Evolutionary conservation across 805 yeast species (phyloP), one percentile per base, ranked within the genome.

Genomic region (Candida rishiriensis): DNA sequence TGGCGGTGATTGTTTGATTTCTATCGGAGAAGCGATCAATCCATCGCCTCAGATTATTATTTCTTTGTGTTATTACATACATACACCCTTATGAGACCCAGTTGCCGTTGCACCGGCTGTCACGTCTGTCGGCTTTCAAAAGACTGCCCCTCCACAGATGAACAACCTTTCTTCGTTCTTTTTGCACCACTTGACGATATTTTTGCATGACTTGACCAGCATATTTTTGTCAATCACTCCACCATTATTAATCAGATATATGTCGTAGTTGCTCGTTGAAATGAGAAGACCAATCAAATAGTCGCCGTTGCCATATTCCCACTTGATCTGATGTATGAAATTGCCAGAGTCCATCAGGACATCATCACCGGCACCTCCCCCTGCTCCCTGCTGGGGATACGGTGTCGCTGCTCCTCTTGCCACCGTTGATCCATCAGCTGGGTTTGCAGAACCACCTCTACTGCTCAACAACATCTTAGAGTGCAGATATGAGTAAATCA

Each of bases 181-280:
- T 48, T 76, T 72, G 53, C 95, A 83, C 96, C 97, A 90, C 39
- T 72, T 71, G 9, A 85, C 79, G 12, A 88, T 78, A 16, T 72
- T 70, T 41, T 79, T 72, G 34, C 89, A 82, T 48, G 87, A 79
- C 16, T 68, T 68, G 13, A 84, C 74, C 46, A 89, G 64, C 0
- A 75, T 70, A 34, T 76, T 76, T 36, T 81, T 78, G 36, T 76
- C 72, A 14, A 79, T 72, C 9, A 69, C 57, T 1, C 81, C 77
- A n/a, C 83, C 82, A 40, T 59, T 61, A 18, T 83, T 73, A 13
- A 83, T 70, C 39, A 83, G 56, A 53, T 79, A 83, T 2, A 85
- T 58, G 55, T 84, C 91, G 56, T 80, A 84, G 21, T 66, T 68
- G 2, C 61, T 57, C 2, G 68, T 61, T 1, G 60, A 50, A 10